Conservation (phyloP, 2,329 filamentous ascomycete genomes). For the Sarocladium brachiariae region DNA sequence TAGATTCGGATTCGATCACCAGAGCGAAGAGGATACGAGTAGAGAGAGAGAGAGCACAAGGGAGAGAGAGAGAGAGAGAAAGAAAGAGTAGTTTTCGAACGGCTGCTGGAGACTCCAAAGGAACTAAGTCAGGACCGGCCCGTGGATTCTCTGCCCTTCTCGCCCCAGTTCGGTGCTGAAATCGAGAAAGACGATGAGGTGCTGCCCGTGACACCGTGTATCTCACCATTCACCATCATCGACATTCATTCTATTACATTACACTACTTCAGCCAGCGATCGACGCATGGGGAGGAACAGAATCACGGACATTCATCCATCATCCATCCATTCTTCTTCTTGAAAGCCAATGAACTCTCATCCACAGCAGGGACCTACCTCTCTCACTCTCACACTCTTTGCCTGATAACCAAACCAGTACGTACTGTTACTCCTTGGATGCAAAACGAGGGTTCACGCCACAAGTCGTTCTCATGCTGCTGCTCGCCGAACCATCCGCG, state of each 20-base stretch:
- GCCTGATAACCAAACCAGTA: too few species aligned
- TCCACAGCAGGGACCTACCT: neutral
- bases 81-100: too few species aligned
- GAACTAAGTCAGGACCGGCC: neutral
- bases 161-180: too few species aligned
- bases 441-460: neutral
- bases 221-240: too few species aligned
- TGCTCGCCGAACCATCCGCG: conserved; percentile 1
- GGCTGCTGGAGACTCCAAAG: too few species aligned
- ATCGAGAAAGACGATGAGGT: neutral
- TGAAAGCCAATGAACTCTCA: conserved; percentile 6
- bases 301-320: neutral
- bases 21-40: neutral
- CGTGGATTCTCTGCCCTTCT: neutral
- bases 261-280: neutral
- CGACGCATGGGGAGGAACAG: neutral
- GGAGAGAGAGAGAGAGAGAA: too few species aligned
- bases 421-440: too few species aligned
- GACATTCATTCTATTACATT: too few species aligned
- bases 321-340: too few species aligned
- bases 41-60: too few species aligned
- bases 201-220: too few species aligned
- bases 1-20: neutral
- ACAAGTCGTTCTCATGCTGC: conserved; percentile 7
- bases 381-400: neutral